These are phyloP conservation scores for Oleoguttula mirabilis DNA, from an alignment of 495 filamentous ascomycete genomes.

Conservation along the genomic window DNA sequence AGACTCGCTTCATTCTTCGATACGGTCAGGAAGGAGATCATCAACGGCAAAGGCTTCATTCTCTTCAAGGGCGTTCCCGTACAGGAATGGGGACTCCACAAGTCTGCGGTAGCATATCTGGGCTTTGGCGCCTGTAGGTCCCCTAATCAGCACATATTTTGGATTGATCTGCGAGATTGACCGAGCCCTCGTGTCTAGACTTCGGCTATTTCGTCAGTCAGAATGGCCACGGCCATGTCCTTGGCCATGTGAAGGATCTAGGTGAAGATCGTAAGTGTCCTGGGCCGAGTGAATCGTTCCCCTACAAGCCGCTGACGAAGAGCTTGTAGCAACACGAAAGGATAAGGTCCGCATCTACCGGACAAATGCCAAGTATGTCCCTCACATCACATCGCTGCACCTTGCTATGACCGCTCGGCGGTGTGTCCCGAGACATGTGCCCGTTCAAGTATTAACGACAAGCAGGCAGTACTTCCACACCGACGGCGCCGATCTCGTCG, in stretches of 20 bases:
- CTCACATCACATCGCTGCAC: too few relatives aligned
- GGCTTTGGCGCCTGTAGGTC: constrained; percentile 75
- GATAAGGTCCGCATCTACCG: constrained; percentile 80
- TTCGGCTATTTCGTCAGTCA: constrained; percentile 78
- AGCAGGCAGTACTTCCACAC: constrained; percentile 69
- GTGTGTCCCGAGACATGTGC: too few relatives aligned
- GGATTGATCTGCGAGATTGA: too few relatives aligned
- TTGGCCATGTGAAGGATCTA: constrained; percentile 84
- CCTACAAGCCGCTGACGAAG: too few relatives aligned
- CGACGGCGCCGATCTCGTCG: constrained; percentile 74
- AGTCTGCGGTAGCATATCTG: constrained; percentile 80
- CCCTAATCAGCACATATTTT: too few relatives aligned
- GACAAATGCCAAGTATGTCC: constrained; percentile 49
- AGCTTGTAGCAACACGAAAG: constrained; percentile 61
- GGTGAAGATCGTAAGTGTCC: constrained; percentile 49
- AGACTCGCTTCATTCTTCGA: constrained; percentile 44
- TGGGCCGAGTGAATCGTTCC: too few relatives aligned
- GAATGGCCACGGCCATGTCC: constrained; percentile 75
- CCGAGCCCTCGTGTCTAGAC: too few relatives aligned
- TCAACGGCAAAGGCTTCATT: constrained; percentile 80
- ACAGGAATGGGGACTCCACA: constrained; percentile 60
- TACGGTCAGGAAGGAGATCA: constrained; percentile 51
- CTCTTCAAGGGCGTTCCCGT: constrained; percentile 80
- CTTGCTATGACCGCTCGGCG: too few relatives aligned
- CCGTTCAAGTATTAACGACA: too few relatives aligned